Evolutionary conservation across 2,329 filamentous ascomycete species (phyloP).

Genomic region (Ascocoryne sarcoides): DNA sequence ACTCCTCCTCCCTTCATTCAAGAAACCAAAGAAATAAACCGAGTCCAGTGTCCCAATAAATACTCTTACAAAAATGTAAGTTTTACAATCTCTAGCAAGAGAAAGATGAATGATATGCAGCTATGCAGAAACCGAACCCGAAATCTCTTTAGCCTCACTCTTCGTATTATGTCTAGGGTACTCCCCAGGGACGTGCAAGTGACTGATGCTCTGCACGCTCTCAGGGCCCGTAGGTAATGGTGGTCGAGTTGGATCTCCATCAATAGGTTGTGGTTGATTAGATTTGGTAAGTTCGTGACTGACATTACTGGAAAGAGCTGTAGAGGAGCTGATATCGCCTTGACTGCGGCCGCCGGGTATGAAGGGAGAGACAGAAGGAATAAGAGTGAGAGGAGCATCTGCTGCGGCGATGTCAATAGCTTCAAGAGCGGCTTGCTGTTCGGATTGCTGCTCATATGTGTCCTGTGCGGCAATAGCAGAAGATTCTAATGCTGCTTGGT

Average conservation of each 20-base stretch:
- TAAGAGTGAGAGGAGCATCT: constrained; percentile 5
- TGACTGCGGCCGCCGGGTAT: constrained; percentile 20
- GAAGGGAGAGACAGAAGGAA: constrained; percentile 1
- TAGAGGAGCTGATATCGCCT: constrained; percentile 8
- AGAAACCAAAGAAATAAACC: no score
- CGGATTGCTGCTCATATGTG: constrained; percentile 8
- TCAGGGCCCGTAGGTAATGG: constrained; percentile 18
- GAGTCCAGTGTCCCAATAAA: no score
- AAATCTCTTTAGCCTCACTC: no score
- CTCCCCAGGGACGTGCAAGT: constrained; percentile 28
- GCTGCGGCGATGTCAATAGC: constrained; percentile 9
- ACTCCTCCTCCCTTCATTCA: no score
- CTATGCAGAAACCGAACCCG: no score
- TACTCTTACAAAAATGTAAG: no score
- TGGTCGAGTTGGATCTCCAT: constrained; percentile 15
- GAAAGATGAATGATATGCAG: no score
- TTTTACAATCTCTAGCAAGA: no score
- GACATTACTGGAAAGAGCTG: background rate
- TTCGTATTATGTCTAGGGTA: no score
- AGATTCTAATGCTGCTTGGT: constrained; percentile 18
- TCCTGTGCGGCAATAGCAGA: constrained; percentile 21
- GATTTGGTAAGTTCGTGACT: constrained; percentile 3
- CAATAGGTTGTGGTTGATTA: constrained; percentile 10
- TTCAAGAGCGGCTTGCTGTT: constrained; percentile 14
- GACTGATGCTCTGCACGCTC: constrained; percentile 22